Base-by-base conservation (phyloP, 1,139 yeast species). In the Debaryomycetaceae sp. region DNA sequence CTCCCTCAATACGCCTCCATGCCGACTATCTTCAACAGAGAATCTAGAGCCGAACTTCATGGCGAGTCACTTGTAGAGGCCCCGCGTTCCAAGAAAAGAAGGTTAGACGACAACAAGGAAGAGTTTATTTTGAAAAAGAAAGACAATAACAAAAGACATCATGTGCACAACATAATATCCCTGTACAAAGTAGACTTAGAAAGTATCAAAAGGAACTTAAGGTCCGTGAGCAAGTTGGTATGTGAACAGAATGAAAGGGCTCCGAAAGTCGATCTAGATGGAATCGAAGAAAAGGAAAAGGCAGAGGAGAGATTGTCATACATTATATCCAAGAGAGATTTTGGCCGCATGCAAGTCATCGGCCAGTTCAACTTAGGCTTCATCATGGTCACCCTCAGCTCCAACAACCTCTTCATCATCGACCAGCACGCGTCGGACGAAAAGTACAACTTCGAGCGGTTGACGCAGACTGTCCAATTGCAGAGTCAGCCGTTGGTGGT, bases 401-500 rank as follows among this genome's bases (percentile, higher is more conserved):
- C 56, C 6, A 61, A 63, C n/a, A 89, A 88, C 58, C 60, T 93
- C 37, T 90, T 93, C 56, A 91, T 93, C 38, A 77, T 93, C 41
- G 99, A 93, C 61, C 99, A 93, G 63, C 99, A 93, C 67, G 99
- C 99, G 0, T 87, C 96, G 51, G 99, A 93, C 65, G 99, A 93
- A 59, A 93, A 90, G 57, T 88, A 58, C 65, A 93, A 93, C 62
- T 93, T 88, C 68, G 99, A 95, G 60, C 72, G 70, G 43, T 66
- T 89, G 17, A 74, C 72, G 8, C 54, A 54, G 37, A 50, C 58
- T 24, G 48, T 55, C 6, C 40, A 40, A 8, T 48, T 48, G 30
- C 76, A 80, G 41, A 73, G 76, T 38, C 99, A 93, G 62, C 81
- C 82, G 1, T 68, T 93, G 42, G 87, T 93, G 6, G 66, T 70